Percentiles rank a stretch among this genome's conserved stretches.
Evolutionary conservation across 371 early-diverging fungal genomes (phyloP).

Genomic region (Mucor irregularis): DNA sequence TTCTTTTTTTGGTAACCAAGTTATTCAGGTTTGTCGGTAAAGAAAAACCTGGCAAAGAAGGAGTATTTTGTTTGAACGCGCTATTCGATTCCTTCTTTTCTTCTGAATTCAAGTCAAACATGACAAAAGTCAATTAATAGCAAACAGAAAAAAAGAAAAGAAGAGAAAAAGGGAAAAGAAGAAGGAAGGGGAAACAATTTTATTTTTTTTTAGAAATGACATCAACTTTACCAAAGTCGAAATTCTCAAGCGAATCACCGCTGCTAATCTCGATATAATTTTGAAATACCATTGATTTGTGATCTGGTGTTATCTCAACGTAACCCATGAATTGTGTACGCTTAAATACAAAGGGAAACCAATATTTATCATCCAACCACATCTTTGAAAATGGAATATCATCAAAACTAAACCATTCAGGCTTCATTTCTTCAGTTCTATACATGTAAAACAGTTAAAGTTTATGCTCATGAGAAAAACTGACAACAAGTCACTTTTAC

Average conservation of each 20-base stretch:
- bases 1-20: neutral
- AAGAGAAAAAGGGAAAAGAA: neutral
- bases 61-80: conserved; percentile 7
- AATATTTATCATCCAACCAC: conserved; percentile 59
- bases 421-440: conserved; percentile 67
- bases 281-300: neutral
- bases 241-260: neutral
- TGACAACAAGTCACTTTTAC: neutral
- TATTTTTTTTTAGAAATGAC: neutral
- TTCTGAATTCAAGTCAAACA: conserved; percentile 3
- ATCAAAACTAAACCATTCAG: conserved; percentile 57
- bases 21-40: conserved; percentile 11
- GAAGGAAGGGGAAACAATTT: neutral
- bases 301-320: conserved; percentile 28
- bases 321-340: conserved; percentile 31
- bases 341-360: conserved; percentile 46
- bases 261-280: neutral
- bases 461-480: neutral
- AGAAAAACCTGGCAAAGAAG: conserved; percentile 7
- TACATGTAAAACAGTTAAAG: no score
- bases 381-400: conserved; percentile 53
- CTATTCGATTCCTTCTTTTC: neutral
- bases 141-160: neutral
- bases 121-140: neutral
- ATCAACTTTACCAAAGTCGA: neutral